Base-by-base conservation (phyloP, 2,329 filamentous ascomycete genomes). In the Penicillium sp. region DNA sequence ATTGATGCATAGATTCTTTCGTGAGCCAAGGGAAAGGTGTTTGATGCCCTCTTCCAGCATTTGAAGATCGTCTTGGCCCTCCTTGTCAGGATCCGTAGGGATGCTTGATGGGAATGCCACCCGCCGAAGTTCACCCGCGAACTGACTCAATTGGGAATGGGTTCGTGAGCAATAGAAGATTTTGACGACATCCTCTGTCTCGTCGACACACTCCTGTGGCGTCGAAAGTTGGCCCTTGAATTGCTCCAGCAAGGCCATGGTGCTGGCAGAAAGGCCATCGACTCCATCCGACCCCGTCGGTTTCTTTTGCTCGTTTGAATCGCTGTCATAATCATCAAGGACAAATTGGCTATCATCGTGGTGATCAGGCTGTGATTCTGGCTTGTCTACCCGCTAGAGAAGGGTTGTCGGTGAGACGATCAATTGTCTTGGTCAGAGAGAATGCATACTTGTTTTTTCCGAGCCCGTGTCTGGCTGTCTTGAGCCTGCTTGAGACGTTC, bases 131-230 rank as follows among this genome's bases (percentile, higher is more conserved):
- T 96, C 90, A 28, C 81, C 78, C 13, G 91, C 83, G 63, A 96
- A 94, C 59, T 96, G 90, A 1, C 85, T 84, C 10, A 96, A 69
- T 58, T 96, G 90, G 2, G 90, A 96, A 64, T 96, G 90, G 1
- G 90, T 96, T 59, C 90, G 79, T 6, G 90, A 96, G 40, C 89
- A 93, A 67, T 91, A 95, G 64, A 87, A 94, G 36, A 96, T 86
- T 74, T 91, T 94, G 35, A 85, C 72, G 49, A 84, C 73, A 6
- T 75, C 63, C 25, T 78, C 72, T n/a, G 73, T 65, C 4, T 74
- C 68, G 7, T 77, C 69, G 6, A 73, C 68, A 11, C 62, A 53
- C 13, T 58, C 61, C 15, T 49, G 56, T n/a, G n/a, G n/a, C 19
- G 54, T 41, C 10, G 57, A 56, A 28, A 50, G 43, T 21, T 63